Percentiles rank a stretch among this genome's conserved stretches.
Evolutionary conservation across 1,284 basidiomycete species (phyloP).

Genomic region (Singerocomus rubriflavus): DNA sequence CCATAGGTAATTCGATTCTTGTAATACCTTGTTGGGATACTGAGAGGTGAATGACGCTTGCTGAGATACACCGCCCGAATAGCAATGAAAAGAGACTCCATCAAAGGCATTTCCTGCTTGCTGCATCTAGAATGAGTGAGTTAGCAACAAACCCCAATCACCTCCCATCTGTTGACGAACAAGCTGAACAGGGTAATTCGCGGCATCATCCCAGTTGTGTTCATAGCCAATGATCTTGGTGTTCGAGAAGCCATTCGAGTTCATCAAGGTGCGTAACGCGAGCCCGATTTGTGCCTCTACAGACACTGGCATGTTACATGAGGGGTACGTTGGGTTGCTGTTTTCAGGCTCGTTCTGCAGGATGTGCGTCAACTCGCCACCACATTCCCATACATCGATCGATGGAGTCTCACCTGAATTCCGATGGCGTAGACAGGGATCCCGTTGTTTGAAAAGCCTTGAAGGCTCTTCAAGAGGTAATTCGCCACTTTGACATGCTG

Average conservation of each 20-base stretch:
- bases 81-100: constrained; percentile 53
- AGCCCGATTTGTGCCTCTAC: constrained; percentile 43
- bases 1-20: background rate
- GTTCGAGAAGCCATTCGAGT: constrained; percentile 42
- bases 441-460: constrained; percentile 43
- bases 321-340: constrained; percentile 43
- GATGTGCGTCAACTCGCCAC: background rate
- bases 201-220: constrained; percentile 51
- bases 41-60: constrained; percentile 42
- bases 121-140: constrained; percentile 39
- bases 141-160: background rate
- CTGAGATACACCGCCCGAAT: constrained; percentile 39
- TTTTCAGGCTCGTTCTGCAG: constrained; percentile 52
- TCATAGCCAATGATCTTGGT: constrained; percentile 49
- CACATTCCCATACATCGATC: background rate
- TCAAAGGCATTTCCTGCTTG: constrained; percentile 44
- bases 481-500: constrained; percentile 38
- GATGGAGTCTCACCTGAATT: constrained; percentile 40
- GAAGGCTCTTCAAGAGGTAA: constrained; percentile 46
- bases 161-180: constrained; percentile 30
- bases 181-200: constrained; percentile 45
- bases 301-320: constrained; percentile 37
- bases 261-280: constrained; percentile 42
- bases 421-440: constrained; percentile 43
- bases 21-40: constrained; percentile 40